phyloP scores from a whole-genome alignment of 176 grass and related monocot species.

The Alloteropsis semialata region DNA sequence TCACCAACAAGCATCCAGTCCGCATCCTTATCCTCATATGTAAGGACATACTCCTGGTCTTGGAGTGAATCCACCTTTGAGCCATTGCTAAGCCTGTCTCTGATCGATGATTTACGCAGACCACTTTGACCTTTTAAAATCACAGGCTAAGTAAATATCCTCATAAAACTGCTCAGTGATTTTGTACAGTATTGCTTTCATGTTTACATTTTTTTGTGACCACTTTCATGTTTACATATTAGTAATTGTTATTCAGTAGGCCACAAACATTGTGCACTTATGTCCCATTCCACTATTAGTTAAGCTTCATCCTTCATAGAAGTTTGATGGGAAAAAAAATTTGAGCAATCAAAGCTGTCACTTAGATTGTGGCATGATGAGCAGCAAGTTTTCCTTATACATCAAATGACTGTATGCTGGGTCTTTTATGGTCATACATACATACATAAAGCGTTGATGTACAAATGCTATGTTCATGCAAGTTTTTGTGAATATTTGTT shows the following conservation, averaged over 20 bases:
- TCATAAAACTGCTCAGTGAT: not conserved
- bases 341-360: not conserved
- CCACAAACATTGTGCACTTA: not conserved
- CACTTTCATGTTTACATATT: not conserved
- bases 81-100: conserved; percentile 42
- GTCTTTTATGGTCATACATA: not conserved
- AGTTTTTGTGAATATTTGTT: not conserved
- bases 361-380: not conserved
- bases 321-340: not conserved
- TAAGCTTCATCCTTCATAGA: not conserved
- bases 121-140: conserved; percentile 50
- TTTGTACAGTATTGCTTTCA: not conserved
- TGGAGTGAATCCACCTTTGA: conserved; percentile 53
- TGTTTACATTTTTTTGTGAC: not conserved
- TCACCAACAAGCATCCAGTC: conserved; percentile 87
- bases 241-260: not conserved
- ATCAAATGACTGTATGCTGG: not conserved
- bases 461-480: not conserved
- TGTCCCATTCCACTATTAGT: not conserved
- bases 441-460: not conserved
- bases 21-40: conserved; percentile 74
- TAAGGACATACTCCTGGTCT: conserved; percentile 70
- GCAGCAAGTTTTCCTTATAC: not conserved
- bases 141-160: not conserved
- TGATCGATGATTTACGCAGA: conserved; percentile 33